Evolutionary conservation across 2,329 filamentous ascomycete genomes (phyloP).

Genomic region (Calcarisporium arbuscula): DNA sequence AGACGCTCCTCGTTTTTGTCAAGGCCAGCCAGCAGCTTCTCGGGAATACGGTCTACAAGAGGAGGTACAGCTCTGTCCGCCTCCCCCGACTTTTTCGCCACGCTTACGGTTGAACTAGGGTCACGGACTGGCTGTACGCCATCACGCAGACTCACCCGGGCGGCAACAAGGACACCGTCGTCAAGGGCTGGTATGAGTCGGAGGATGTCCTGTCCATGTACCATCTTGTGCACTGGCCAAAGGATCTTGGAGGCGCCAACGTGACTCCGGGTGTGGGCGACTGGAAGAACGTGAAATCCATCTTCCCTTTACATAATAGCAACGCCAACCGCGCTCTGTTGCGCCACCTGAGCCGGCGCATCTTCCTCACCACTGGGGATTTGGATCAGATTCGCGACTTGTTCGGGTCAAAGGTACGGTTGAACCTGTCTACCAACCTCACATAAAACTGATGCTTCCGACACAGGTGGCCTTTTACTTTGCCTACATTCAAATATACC

Average conservation of each 20-base stretch:
- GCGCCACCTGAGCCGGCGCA: slow-evolving; percentile 46
- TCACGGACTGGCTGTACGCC: slow-evolving; percentile 70
- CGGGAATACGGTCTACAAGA: slow-evolving; percentile 60
- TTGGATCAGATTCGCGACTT: slow-evolving; percentile 56
- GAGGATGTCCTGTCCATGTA: slow-evolving; percentile 67
- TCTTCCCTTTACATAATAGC: slow-evolving; percentile 59
- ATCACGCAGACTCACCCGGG: slow-evolving; percentile 58
- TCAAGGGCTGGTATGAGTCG: slow-evolving; percentile 48
- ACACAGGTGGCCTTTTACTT: slow-evolving; percentile 68
- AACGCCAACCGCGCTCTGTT: slow-evolving; percentile 50
- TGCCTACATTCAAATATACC: slow-evolving; percentile 74
- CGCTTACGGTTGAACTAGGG: slow-evolving; percentile 33
- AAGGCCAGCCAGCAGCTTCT: slow-evolving; percentile 57
- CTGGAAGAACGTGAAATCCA: slow-evolving; percentile 54
- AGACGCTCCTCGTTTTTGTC: slow-evolving; percentile 61
- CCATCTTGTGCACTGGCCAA: slow-evolving; percentile 56
- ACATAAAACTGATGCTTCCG: too few species aligned
- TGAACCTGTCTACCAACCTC: slow-evolving; percentile 1
- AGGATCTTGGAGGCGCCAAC: slow-evolving; percentile 53
- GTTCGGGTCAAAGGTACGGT: slow-evolving; percentile 49
- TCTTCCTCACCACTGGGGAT: slow-evolving; percentile 43
- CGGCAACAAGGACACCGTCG: slow-evolving; percentile 43
- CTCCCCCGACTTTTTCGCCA: not conserved
- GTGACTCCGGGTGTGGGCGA: slow-evolving; percentile 51
- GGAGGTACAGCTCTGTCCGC: slow-evolving; percentile 45